Conservation (phyloP, 495 filamentous ascomycete species). For the Daldinia caldariorum region DNA sequence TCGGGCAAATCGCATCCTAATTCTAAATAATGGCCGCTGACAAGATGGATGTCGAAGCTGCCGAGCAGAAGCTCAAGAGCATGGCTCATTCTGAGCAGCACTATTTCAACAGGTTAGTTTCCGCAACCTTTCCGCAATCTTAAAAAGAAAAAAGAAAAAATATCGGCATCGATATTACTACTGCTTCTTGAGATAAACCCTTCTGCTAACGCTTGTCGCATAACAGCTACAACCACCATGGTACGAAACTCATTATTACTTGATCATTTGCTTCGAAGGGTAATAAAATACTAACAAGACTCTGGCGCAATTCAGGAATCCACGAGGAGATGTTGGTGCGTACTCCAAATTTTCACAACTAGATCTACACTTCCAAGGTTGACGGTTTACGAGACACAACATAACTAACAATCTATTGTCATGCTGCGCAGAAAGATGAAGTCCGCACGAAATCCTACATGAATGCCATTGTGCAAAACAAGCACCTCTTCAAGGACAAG, state of each 20-base stretch:
- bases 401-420: slow-evolving; percentile 33
- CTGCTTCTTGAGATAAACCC: slow-evolving; percentile 10
- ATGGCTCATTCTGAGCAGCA: slow-evolving; percentile 91
- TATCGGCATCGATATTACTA: slow-evolving; percentile 23
- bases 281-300: slow-evolving; percentile 46
- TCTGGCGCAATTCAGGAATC: slow-evolving; percentile 68
- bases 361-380: slow-evolving; percentile 6
- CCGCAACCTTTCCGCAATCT: slow-evolving; percentile 6
- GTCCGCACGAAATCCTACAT: slow-evolving; percentile 95
- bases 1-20: neutral
- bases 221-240: slow-evolving; percentile 91
- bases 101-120: slow-evolving; percentile 91
- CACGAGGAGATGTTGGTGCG: slow-evolving; percentile 98
- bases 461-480: slow-evolving; percentile 94
- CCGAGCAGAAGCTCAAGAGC: slow-evolving; percentile 64
- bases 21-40: slow-evolving; percentile 51
- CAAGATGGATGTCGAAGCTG: slow-evolving; percentile 59
- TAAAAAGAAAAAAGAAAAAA: neutral
- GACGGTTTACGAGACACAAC: slow-evolving; percentile 5
- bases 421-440: slow-evolving; percentile 84
- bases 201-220: slow-evolving; percentile 48
- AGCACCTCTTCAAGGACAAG: slow-evolving; percentile 89
- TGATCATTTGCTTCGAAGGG: neutral
- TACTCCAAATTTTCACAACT: slow-evolving; percentile 41
- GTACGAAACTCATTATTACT: slow-evolving; percentile 61